Evolutionary conservation across 1,284 basidiomycete species (phyloP), one percentile per base, ranked within the genome.

Genomic region (Microstroma glucosiphilum): DNA sequence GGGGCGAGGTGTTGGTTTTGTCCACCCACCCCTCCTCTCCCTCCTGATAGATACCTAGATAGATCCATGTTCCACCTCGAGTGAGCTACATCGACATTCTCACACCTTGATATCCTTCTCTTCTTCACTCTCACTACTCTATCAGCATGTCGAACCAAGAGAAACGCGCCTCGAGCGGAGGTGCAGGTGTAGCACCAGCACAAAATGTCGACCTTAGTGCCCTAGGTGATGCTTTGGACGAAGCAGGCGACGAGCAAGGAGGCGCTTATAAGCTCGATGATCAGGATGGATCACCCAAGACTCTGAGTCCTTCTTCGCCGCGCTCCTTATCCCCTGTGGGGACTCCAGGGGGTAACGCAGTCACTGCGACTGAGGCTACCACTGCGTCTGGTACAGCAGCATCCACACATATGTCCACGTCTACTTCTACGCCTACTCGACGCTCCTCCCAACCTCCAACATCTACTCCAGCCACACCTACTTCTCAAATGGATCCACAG

Each of bases 391-490:
- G 17, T 15, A 7, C 51, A 54, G 25, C 51, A 19, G 25, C 51
- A 54, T 8, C 51, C 7, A 54, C 51, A 21, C 51, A n/a, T 23
- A 23, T 12, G 23, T 48, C 46, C 12, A 48, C 58, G 19, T 12
- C 58, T 43, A 21, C 53, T 23, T 48, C 46, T 48, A 48, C 58
- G 19, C 21, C 58, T 43, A 21, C 53, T 23, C 25, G 23, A 40
- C 40, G 17, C 25, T 40, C 15, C 19, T 23, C 59, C 21, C 30
- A 37, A 37, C 30, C 30, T 37, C 30, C 30, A 37, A 26, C 19
- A 1, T 26, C 60, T 12, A 23, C 43, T n/a, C 25, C 51, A 13
- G 3, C 43, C 43, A 61, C 42, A 7, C 60, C 56, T 25, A 43
- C 51, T 4, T 13, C 53, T 1, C 26, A 15, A 6, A 40, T 41